Evolutionary conservation across 2,329 filamentous ascomycete genomes (phyloP), one percentile per base, ranked within the genome.

Genomic region (Botrytis fabae): DNA sequence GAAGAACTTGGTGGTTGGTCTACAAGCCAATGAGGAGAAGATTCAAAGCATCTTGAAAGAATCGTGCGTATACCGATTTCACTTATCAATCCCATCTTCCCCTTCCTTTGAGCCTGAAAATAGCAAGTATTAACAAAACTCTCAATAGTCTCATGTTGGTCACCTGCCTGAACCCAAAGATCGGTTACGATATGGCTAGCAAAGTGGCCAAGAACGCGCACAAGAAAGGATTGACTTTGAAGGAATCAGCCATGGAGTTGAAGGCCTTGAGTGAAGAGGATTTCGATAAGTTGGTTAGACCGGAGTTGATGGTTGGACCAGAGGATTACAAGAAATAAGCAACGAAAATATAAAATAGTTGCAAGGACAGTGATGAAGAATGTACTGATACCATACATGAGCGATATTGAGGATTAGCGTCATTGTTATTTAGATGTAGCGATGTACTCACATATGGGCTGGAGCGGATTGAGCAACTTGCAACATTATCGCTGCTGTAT

Each of bases 201-300:
- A 97, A 97, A 87, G 95, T 97, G 38, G 95, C 95, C 81, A 98
- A 98, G 91, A 97, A 99, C 81, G 96, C 96, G 25, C 96, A 99
- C 87, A 98, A 98, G 90, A 98, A 98, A 90, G 94, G 94, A 48
- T 85, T 95, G 69, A 98, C 94, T 38, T 89, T 99, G 74, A 98
- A 98, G 88, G 86, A 97, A 85, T 95, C 92, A 80, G 95, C 96
- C 32, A 90, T 98, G 87, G 93, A 98, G 87, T 89, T 99, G 77
- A 89, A 97, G 78, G 95, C 94, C 63, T 86, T 98, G 78, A 95
- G 91, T 76, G 90, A 91, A 81, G 93, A 93, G 80, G 95, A 98
- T 81, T 98, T 98, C 81, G 94, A 98, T 83, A 87, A 89, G 78
- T 87, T 97, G 77, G 96, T 99, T 77, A 90, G 91, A 80, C 96